Conservation (phyloP, 2,329 filamentous ascomycete species). For the Diaporthe amygdali region DNA sequence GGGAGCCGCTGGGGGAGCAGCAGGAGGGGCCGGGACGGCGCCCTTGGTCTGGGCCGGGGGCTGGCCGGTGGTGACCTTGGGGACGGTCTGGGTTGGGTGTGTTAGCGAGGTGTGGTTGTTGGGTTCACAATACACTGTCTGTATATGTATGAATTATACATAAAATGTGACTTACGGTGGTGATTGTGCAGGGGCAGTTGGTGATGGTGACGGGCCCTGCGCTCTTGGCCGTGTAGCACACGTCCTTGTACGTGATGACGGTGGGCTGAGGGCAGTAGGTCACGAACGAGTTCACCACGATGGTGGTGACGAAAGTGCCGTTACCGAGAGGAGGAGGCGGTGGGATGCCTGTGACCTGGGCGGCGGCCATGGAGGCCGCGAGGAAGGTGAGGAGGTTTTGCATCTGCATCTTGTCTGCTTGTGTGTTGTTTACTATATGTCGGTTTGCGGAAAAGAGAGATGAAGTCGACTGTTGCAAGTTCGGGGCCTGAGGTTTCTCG, state of each 20-base stretch:
- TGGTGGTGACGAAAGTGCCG: slow-evolving; percentile 29
- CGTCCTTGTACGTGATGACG: slow-evolving; percentile 53
- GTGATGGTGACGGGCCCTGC: slow-evolving; percentile 55
- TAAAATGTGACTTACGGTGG: slow-evolving; percentile 24
- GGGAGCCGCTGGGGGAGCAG: background rate
- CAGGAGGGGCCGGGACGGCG: background rate
- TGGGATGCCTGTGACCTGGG: slow-evolving; percentile 31
- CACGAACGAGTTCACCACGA: slow-evolving; percentile 41
- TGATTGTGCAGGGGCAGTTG: slow-evolving; percentile 57
- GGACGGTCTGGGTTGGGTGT: background rate
- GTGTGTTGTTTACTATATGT: background rate
- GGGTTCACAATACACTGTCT: background rate
- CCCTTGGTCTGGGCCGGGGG: background rate
- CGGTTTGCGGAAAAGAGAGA: background rate
- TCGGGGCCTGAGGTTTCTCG: background rate
- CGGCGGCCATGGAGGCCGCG: slow-evolving; percentile 29
- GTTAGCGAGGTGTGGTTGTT: background rate
- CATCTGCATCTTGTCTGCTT: slow-evolving; percentile 36
- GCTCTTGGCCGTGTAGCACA: slow-evolving; percentile 59
- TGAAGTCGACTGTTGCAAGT: background rate
- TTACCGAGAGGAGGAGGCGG: background rate
- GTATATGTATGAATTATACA: background rate
- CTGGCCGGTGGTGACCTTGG: background rate
- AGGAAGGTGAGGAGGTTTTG: slow-evolving; percentile 32
- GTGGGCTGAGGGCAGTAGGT: slow-evolving; percentile 55